Evolutionary conservation across 2,329 filamentous ascomycete genomes (phyloP).

Genomic region (Talaromyces verruculosus): DNA sequence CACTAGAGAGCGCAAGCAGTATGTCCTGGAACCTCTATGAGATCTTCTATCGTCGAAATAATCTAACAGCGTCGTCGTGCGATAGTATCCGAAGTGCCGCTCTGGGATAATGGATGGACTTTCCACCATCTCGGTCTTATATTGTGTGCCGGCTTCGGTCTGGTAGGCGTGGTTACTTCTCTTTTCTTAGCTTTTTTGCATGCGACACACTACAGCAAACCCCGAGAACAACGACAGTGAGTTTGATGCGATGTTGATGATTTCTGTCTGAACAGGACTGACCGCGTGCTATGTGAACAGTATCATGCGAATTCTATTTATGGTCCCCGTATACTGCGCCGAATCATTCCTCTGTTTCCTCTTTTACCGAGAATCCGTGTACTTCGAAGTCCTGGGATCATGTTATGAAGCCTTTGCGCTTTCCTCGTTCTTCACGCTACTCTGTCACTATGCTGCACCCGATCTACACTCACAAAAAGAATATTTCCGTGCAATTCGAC

Average conservation of each 20-base stretch:
- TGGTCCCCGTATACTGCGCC: conserved; percentile 78
- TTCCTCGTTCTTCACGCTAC: conserved; percentile 77
- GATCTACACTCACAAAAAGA: conserved; percentile 77
- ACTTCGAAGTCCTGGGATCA: conserved; percentile 77
- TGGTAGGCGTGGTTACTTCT: conserved; percentile 53
- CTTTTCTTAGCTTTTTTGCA: conserved; percentile 58
- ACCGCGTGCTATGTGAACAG: conserved; percentile 40
- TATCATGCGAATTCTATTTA: conserved; percentile 84
- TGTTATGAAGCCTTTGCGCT: conserved; percentile 91
- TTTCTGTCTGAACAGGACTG: not conserved
- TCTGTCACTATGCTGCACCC: conserved; percentile 78
- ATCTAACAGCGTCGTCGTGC: not conserved
- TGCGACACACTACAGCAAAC: conserved; percentile 60
- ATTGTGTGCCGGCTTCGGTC: conserved; percentile 54
- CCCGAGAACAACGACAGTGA: conserved; percentile 61
- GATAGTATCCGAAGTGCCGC: conserved; percentile 48
- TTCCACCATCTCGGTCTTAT: conserved; percentile 60
- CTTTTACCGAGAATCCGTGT: conserved; percentile 75
- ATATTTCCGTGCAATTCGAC: conserved; percentile 69
- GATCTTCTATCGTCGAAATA: not conserved
- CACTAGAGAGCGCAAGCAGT: conserved; percentile 49
- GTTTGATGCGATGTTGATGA: conserved; percentile 26
- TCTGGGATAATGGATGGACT: conserved; percentile 54
- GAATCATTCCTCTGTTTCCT: conserved; percentile 71
- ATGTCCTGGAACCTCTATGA: conserved; percentile 20